These are phyloP conservation scores for Trametes cingulata DNA, from an alignment of 768 basidiomycete species.

Conservation along the genomic window DNA sequence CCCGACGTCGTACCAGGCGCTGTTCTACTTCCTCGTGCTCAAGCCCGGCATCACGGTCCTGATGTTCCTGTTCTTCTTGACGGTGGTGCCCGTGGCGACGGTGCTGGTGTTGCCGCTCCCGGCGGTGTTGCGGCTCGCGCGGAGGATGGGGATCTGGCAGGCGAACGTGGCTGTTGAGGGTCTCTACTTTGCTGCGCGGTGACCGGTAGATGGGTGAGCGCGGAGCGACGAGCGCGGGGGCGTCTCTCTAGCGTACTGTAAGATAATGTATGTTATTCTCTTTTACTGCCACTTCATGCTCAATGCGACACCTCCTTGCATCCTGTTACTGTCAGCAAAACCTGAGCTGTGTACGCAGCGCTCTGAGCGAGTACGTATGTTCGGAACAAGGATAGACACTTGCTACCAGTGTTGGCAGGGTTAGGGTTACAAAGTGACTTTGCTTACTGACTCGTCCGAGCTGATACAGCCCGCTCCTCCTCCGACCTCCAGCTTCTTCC, in stretches of 20 bases:
- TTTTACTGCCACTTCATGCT: not conserved
- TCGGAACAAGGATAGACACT: not conserved
- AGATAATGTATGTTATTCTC: constrained; percentile 12
- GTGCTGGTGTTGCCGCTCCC: constrained; percentile 68
- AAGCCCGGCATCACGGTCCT: constrained; percentile 79
- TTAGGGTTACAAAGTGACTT: constrained; percentile 17
- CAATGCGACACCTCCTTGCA: not conserved
- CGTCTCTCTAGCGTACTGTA: constrained; percentile 16
- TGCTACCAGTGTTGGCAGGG: not conserved
- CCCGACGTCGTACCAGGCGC: constrained; percentile 77
- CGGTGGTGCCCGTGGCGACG: constrained; percentile 58
- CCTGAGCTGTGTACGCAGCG: too few relatives aligned
- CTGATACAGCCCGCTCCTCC: not conserved
- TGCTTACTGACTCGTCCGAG: constrained; percentile 9
- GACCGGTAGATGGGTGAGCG: not conserved
- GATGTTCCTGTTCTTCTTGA: constrained; percentile 54
- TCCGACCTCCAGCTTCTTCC: not conserved
- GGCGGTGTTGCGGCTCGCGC: constrained; percentile 60
- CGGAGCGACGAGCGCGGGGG: not conserved
- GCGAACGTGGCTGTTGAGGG: constrained; percentile 83
- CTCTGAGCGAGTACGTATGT: too few relatives aligned
- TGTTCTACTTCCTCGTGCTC: constrained; percentile 88
- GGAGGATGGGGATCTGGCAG: constrained; percentile 77
- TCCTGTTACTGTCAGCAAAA: not conserved
- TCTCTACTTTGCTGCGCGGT: constrained; percentile 43